Percentiles rank a stretch among this genome's conserved stretches.
Conservation (phyloP, 2,329 filamentous ascomycete genomes). For the Juglanconis juglandina region DNA sequence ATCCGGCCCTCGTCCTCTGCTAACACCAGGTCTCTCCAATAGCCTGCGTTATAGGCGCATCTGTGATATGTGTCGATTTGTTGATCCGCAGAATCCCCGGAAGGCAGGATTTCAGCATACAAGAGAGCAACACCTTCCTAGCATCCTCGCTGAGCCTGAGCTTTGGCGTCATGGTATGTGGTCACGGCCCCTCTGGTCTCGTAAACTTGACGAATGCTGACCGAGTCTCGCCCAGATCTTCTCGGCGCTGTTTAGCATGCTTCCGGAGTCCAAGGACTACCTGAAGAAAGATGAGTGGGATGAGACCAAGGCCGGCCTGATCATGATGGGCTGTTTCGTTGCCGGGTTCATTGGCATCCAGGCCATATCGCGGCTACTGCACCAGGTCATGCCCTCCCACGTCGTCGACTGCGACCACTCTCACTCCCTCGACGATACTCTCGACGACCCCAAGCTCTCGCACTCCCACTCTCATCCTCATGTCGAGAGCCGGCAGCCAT, state of each 20-base stretch:
- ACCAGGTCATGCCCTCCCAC: slow-evolving; percentile 72
- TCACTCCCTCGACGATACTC: slow-evolving; percentile 52
- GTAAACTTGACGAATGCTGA: neutral
- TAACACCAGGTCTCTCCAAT: slow-evolving; percentile 13
- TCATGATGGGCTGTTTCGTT: slow-evolving; percentile 67
- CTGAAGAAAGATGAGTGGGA: slow-evolving; percentile 66
- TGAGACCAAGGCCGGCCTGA: slow-evolving; percentile 63
- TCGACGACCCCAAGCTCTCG: slow-evolving; percentile 26
- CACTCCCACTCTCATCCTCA: slow-evolving; percentile 25
- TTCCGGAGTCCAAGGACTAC: slow-evolving; percentile 80
- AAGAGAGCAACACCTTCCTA: slow-evolving; percentile 84
- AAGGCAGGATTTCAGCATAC: slow-evolving; percentile 75
- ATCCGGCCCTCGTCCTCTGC: neutral
- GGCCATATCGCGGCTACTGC: slow-evolving; percentile 66
- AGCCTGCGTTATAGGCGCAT: slow-evolving; percentile 71
- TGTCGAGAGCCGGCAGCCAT: slow-evolving; percentile 11
- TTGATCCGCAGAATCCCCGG: slow-evolving; percentile 70
- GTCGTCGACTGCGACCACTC: slow-evolving; percentile 77
- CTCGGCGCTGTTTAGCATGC: slow-evolving; percentile 87
- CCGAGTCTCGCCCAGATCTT: slow-evolving; percentile 61
- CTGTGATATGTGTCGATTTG: slow-evolving; percentile 83
- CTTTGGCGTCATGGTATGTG: slow-evolving; percentile 87
- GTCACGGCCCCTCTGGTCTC: neutral
- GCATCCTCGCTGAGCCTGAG: slow-evolving; percentile 86
- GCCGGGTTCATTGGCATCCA: slow-evolving; percentile 74